Percentiles rank a stretch among this genome's conserved stretches.
Conservation (phyloP, 805 yeast genomes). For the Metschnikowia gelsemii region DNA sequence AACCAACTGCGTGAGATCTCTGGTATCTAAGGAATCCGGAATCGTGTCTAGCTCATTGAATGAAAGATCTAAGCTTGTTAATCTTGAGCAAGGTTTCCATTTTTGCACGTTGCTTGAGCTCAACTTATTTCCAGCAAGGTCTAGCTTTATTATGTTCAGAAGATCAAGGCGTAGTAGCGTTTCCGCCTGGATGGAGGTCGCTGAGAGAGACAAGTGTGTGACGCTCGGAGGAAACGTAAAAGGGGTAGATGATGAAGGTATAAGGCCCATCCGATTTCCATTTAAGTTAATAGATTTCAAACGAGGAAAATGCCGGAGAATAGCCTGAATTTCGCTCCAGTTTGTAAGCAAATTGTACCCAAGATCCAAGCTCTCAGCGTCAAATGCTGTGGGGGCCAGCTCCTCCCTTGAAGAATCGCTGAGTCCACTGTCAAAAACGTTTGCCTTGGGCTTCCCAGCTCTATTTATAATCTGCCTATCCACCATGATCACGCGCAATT, state of each 20-base stretch:
- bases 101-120: constrained; percentile 19
- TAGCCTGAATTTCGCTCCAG: constrained; percentile 30
- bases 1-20: constrained; percentile 1
- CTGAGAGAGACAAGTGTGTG: constrained; percentile 26
- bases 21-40: constrained; percentile 4
- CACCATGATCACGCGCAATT: constrained; percentile 51
- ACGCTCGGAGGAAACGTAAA: constrained; percentile 12
- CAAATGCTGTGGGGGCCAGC: not conserved
- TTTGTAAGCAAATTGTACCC: constrained; percentile 16
- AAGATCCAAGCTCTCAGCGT: constrained; percentile 15
- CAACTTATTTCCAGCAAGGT: constrained; percentile 37
- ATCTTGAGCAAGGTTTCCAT: constrained; percentile 9
- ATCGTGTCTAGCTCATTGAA: constrained; percentile 36
- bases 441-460: constrained; percentile 3
- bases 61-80: constrained; percentile 31
- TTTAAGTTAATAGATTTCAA: constrained; percentile 49
- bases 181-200: constrained; percentile 22
- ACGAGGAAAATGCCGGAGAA: constrained; percentile 36
- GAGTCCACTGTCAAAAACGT: not conserved
- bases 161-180: constrained; percentile 27
- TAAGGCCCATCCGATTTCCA: constrained; percentile 46
- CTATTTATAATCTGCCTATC: constrained; percentile 38
- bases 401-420: no score
- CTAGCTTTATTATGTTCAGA: constrained; percentile 36
- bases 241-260: not conserved